Percentiles rank a stretch among this genome's conserved stretches.
phyloP scores from a whole-genome alignment of 2,329 filamentous ascomycete genomes.

The Pezicula radicicola region DNA sequence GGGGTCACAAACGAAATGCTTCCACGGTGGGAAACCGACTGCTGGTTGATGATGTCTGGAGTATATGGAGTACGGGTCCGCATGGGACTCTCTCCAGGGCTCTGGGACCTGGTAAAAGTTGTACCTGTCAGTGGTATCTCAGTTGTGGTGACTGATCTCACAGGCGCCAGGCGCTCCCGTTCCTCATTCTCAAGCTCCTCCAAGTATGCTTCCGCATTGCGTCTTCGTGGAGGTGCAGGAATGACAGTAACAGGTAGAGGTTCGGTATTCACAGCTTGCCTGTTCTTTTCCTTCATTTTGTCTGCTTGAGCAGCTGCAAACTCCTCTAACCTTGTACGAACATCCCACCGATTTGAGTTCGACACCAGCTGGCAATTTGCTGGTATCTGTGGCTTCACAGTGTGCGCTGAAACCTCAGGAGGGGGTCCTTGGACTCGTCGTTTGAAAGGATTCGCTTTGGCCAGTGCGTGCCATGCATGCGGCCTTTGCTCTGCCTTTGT shows the following conservation, averaged over 20 bases:
- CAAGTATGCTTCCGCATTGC: conserved; percentile 52
- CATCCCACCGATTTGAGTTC: conserved; percentile 45
- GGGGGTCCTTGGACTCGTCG: conserved; percentile 23
- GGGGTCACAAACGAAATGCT: conserved; percentile 22
- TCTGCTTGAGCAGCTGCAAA: conserved; percentile 61
- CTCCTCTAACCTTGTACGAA: conserved; percentile 55
- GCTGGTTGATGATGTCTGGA: conserved; percentile 17
- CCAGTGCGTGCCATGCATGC: conserved; percentile 17
- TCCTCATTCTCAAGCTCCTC: conserved; percentile 38
- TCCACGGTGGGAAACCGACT: conserved; percentile 23
- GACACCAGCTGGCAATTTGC: conserved; percentile 13
- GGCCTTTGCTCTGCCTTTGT: not conserved
- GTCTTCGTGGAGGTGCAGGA: conserved; percentile 57
- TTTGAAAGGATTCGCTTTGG: conserved; percentile 25
- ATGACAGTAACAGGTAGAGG: conserved; percentile 58
- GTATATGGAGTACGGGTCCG: conserved; percentile 22
- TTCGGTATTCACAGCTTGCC: conserved; percentile 50
- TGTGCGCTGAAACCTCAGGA: conserved; percentile 27
- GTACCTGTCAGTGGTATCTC: conserved; percentile 1
- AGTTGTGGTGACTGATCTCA: conserved; percentile 2
- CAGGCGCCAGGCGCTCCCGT: conserved; percentile 1
- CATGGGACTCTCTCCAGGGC: not conserved
- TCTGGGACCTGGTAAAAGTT: not conserved
- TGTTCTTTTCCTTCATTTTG: conserved; percentile 52
- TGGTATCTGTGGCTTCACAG: conserved; percentile 12